These are phyloP conservation scores for Yamadazyma insecticola DNA, from an alignment of 805 yeast genomes.

Conservation along the genomic window DNA sequence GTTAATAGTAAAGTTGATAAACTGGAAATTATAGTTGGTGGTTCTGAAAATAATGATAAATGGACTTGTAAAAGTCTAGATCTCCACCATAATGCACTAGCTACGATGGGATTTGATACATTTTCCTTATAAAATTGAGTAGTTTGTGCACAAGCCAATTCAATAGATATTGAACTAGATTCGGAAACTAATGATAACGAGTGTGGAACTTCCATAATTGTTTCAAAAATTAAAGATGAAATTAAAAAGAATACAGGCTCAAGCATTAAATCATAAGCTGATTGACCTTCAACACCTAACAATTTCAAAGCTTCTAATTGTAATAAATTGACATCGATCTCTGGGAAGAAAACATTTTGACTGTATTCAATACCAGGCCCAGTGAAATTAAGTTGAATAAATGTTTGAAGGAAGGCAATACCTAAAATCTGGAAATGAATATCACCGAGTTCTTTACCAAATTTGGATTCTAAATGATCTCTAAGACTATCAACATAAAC, in stretches of 20 bases:
- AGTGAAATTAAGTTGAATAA: slow-evolving; percentile 72
- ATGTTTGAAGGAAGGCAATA: slow-evolving; percentile 60
- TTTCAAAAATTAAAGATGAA: slow-evolving; percentile 28
- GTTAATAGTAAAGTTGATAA: slow-evolving; percentile 38
- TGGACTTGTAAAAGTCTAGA: slow-evolving; percentile 64
- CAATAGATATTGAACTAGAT: neutral
- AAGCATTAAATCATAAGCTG: slow-evolving; percentile 52
- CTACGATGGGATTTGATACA: slow-evolving; percentile 30
- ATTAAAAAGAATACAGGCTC: slow-evolving; percentile 33
- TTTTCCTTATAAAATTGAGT: slow-evolving; percentile 6
- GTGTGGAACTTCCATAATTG: slow-evolving; percentile 34
- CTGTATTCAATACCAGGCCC: slow-evolving; percentile 62
- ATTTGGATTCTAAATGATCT: neutral
- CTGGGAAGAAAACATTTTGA: slow-evolving; percentile 25
- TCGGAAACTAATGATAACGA: slow-evolving; percentile 4
- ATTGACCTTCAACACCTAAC: slow-evolving; percentile 61
- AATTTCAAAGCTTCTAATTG: slow-evolving; percentile 32
- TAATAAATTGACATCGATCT: slow-evolving; percentile 12
- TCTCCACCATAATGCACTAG: slow-evolving; percentile 71
- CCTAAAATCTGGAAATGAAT: slow-evolving; percentile 40
- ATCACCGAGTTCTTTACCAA: slow-evolving; percentile 7
- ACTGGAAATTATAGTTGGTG: slow-evolving; percentile 45
- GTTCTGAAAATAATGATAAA: slow-evolving; percentile 59
- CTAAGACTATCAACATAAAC: slow-evolving; percentile 11
- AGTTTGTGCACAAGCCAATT: slow-evolving; percentile 4